These are phyloP conservation scores for Grigorovia yakushimaensis DNA, from an alignment of 805 yeast genomes.

Conservation along the genomic window DNA sequence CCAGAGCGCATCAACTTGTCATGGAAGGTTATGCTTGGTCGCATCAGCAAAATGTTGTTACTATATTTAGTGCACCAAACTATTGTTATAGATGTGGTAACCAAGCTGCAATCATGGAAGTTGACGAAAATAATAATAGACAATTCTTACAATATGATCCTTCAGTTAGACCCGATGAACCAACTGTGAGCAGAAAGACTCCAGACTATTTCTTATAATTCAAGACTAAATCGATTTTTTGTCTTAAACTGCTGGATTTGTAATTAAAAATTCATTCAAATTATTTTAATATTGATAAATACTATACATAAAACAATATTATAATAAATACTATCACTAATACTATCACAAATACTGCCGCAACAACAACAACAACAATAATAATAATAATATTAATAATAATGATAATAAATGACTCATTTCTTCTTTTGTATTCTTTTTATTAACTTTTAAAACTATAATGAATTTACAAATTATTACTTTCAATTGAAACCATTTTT, in stretches of 20 bases:
- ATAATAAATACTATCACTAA: neutral
- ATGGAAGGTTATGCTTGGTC: slow-evolving; percentile 97
- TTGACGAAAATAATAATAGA: slow-evolving; percentile 85
- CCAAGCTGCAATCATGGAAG: slow-evolving; percentile 97
- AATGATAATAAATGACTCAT: neutral
- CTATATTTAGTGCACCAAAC: slow-evolving; percentile 91
- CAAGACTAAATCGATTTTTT: neutral
- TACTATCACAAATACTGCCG: too few relatives aligned
- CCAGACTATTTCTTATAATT: slow-evolving; percentile 86
- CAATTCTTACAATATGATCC: slow-evolving; percentile 95
- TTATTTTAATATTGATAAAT: neutral
- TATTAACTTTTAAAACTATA: neutral
- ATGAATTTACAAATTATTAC: neutral
- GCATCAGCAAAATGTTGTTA: slow-evolving; percentile 88
- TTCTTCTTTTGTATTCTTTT: neutral
- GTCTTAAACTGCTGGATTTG: neutral
- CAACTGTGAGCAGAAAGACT: slow-evolving; percentile 91
- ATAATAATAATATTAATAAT: neutral
- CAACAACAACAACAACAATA: too few relatives aligned
- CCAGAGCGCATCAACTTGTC: slow-evolving; percentile 94
- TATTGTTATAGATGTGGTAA: slow-evolving; percentile 97
- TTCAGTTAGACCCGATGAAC: slow-evolving; percentile 94
- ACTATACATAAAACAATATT: too few relatives aligned
- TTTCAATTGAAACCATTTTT: neutral
- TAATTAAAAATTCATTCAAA: neutral